Conservation (phyloP, 441 rosid species). For the Jatropha multifida region DNA sequence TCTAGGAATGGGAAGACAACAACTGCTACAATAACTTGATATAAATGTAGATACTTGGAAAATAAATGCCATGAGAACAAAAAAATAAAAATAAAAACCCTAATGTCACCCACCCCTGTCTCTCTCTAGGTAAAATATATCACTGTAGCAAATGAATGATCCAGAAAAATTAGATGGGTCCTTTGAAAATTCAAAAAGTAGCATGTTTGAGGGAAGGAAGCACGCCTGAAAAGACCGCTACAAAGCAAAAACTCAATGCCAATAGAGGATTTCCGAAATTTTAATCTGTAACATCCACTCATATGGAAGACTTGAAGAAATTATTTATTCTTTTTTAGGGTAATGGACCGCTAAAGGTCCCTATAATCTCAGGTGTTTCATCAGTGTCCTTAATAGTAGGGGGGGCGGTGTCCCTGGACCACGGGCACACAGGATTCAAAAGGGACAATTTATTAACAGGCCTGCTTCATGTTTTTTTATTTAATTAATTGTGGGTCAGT, state of each 20-base stretch:
- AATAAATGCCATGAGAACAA: not conserved
- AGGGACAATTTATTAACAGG: not conserved
- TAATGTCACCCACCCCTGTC: not conserved
- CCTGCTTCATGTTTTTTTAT: no score
- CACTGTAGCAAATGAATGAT: not conserved
- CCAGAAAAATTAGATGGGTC: not conserved
- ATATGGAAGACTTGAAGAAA: not conserved
- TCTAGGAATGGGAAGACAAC: not conserved
- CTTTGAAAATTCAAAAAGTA: not conserved
- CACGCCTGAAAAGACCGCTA: not conserved
- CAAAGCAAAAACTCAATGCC: not conserved
- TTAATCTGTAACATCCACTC: no score
- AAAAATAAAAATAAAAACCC: not conserved
- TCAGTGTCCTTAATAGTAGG: conserved; percentile 6
- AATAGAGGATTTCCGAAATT: no score
- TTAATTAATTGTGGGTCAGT: not conserved
- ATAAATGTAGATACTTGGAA: not conserved
- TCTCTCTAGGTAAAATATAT: not conserved
- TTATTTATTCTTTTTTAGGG: not conserved
- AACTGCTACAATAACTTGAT: not conserved
- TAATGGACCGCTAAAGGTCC: conserved; percentile 8
- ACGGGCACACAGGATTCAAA: not conserved
- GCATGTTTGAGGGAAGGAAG: conserved; percentile 11
- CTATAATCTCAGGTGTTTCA: not conserved
- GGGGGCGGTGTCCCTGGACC: not conserved